phyloP scores from a whole-genome alignment of 768 basidiomycete genomes.

The Serendipita indica region DNA sequence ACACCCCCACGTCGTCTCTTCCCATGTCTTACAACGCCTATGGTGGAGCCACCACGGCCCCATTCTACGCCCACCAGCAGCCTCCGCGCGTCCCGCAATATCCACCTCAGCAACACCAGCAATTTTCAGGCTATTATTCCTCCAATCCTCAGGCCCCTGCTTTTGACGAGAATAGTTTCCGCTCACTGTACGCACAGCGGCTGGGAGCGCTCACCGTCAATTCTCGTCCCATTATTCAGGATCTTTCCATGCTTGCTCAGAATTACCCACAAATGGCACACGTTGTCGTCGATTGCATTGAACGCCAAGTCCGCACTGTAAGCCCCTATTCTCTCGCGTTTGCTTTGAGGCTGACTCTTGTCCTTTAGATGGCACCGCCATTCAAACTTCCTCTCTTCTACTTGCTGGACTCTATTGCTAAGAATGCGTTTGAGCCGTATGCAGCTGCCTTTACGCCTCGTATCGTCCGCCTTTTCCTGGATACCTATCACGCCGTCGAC shows the following conservation, averaged over 20 bases:
- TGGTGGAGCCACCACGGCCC: constrained; percentile 29
- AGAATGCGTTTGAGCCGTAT: constrained; percentile 91
- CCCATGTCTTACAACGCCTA: constrained; percentile 6
- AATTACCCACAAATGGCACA: constrained; percentile 66
- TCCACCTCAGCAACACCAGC: constrained; percentile 28
- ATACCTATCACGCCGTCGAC: constrained; percentile 79
- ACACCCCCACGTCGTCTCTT: not conserved
- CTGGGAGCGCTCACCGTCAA: constrained; percentile 81
- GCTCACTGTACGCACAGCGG: constrained; percentile 60
- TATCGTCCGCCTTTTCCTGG: constrained; percentile 71
- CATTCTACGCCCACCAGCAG: constrained; percentile 18
- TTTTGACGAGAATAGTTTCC: constrained; percentile 52
- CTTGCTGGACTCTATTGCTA: constrained; percentile 89
- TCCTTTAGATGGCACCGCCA: constrained; percentile 63
- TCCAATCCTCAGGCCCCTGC: constrained; percentile 15
- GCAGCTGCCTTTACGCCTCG: constrained; percentile 69
- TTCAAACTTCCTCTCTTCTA: constrained; percentile 92
- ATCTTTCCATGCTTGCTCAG: constrained; percentile 81
- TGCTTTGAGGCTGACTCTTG: constrained; percentile 24
- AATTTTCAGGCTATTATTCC: constrained; percentile 10
- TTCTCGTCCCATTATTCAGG: constrained; percentile 87
- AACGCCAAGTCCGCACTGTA: constrained; percentile 77
- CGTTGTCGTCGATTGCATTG: constrained; percentile 67
- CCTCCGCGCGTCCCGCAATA: constrained; percentile 33
- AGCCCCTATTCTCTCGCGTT: constrained; percentile 29